Evolutionary conservation across 305 asterid species (phyloP).

Genomic region (Fraxinus sp.): DNA sequence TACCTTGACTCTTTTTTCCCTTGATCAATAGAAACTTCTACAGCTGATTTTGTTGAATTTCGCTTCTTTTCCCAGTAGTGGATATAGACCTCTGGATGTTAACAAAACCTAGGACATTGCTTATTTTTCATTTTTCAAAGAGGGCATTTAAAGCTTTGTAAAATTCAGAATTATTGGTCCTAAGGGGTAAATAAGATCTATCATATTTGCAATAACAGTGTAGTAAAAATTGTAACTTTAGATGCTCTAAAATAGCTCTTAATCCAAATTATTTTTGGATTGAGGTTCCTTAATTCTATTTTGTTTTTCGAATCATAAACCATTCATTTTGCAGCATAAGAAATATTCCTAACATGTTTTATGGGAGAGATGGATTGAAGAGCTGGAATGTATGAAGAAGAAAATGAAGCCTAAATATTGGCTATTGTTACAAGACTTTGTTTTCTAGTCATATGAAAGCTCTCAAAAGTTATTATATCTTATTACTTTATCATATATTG

Average conservation of each 20-base stretch:
- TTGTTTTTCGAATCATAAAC: neutral
- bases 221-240: neutral
- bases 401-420: neutral
- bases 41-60: neutral
- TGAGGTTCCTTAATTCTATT: neutral
- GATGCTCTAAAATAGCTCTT: neutral
- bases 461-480: neutral
- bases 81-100: neutral
- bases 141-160: neutral
- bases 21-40: conserved; percentile 3
- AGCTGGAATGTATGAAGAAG: neutral
- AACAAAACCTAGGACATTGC: neutral
- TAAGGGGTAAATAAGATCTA: neutral
- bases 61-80: neutral
- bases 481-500: neutral
- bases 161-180: neutral
- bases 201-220: neutral
- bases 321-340: neutral
- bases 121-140: neutral
- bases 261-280: neutral
- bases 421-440: neutral
- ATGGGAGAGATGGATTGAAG: neutral
- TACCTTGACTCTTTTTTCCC: neutral
- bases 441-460: neutral
- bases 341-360: neutral